These are phyloP conservation scores for Limtongia smithiae DNA, from an alignment of 805 yeast genomes.

Conservation along the genomic window DNA sequence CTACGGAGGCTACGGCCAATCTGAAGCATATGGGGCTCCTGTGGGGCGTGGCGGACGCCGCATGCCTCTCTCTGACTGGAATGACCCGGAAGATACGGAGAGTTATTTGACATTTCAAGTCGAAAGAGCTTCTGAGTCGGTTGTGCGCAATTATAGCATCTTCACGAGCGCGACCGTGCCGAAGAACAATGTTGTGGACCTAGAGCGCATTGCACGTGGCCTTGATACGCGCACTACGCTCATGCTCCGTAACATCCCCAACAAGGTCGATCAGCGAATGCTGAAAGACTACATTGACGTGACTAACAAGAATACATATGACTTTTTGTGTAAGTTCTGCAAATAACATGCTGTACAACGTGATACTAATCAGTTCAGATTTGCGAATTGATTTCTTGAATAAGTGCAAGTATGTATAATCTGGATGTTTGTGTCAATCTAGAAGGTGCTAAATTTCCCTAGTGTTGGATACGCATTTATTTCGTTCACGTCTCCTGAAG, in stretches of 20 bases:
- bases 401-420: constrained; percentile 45
- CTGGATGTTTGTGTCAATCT: no score
- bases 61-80: constrained; percentile 2
- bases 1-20: not conserved
- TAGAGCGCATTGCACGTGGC: constrained; percentile 43
- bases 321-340: constrained; percentile 40
- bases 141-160: constrained; percentile 24
- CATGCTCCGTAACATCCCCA: constrained; percentile 55
- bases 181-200: constrained; percentile 40
- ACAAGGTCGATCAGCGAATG: constrained; percentile 46
- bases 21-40: constrained; percentile 8
- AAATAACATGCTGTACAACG: not conserved
- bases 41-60: not conserved
- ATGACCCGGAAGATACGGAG: constrained; percentile 11
- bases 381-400: constrained; percentile 52
- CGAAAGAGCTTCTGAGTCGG: constrained; percentile 14
- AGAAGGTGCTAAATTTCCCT: no score
- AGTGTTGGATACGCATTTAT: constrained; percentile 55
- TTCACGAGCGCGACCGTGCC: constrained; percentile 36
- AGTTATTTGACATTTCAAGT: constrained; percentile 27
- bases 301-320: constrained; percentile 42
- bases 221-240: constrained; percentile 47
- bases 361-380: constrained; percentile 32
- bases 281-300: constrained; percentile 47
- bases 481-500: constrained; percentile 45